Conservation (phyloP, 306 rosid genomes). For the Phaseolus lunatus region DNA sequence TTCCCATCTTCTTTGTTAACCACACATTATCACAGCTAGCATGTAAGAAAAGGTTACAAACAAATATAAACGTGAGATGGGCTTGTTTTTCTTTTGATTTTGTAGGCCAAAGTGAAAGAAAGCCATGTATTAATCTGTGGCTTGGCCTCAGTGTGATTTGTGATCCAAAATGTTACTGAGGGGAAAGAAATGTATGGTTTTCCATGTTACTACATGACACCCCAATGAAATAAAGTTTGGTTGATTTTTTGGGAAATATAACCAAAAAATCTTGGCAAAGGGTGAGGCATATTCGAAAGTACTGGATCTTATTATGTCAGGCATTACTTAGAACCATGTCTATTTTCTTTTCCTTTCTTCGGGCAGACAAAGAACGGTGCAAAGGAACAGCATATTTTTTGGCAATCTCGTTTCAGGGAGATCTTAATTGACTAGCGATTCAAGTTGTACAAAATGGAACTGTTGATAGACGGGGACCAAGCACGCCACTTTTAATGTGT, state of each 20-base stretch:
- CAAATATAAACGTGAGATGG: not conserved
- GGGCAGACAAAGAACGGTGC: slow-evolving; percentile 57
- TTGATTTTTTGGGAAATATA: slow-evolving; percentile 37
- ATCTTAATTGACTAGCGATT: slow-evolving; percentile 49
- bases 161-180: slow-evolving; percentile 25
- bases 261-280: slow-evolving; percentile 30
- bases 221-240: slow-evolving; percentile 31
- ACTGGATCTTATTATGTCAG: slow-evolving; percentile 51
- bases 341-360: slow-evolving; percentile 54
- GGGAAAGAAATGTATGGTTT: slow-evolving; percentile 22
- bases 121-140: slow-evolving; percentile 28
- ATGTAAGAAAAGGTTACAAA: not conserved
- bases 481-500: slow-evolving; percentile 42
- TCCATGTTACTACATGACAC: slow-evolving; percentile 7
- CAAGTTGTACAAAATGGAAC: slow-evolving; percentile 42
- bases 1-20: slow-evolving; percentile 28
- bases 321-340: slow-evolving; percentile 51
- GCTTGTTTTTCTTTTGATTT: slow-evolving; percentile 35
- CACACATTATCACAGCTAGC: not conserved
- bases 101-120: slow-evolving; percentile 42
- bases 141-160: slow-evolving; percentile 39
- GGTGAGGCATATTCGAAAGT: slow-evolving; percentile 49
- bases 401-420: slow-evolving; percentile 50
- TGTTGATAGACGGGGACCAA: slow-evolving; percentile 51
- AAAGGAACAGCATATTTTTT: slow-evolving; percentile 54